Percentiles rank a stretch among this genome's conserved stretches.
Conservation (phyloP, 306 rosid species). For the Neltuma alba region DNA sequence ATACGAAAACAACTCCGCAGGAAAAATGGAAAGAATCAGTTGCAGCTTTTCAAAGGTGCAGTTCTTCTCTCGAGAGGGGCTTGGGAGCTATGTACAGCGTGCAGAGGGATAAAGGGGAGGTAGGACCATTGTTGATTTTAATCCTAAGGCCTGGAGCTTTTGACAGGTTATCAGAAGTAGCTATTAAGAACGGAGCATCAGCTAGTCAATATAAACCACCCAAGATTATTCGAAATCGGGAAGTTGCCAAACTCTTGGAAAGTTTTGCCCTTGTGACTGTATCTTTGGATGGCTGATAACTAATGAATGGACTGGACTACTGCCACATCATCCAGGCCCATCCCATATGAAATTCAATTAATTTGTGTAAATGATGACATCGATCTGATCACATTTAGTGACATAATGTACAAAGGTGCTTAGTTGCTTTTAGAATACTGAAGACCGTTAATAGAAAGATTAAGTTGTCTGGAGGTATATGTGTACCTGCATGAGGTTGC, state of each 20-base stretch:
- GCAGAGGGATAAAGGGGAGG: slow-evolving; percentile 49
- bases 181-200: slow-evolving; percentile 58
- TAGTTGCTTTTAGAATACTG: slow-evolving; percentile 2
- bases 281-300: slow-evolving; percentile 29
- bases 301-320: slow-evolving; percentile 7
- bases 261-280: slow-evolving; percentile 33
- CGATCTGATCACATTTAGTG: slow-evolving; percentile 14
- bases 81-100: slow-evolving; percentile 66
- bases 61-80: slow-evolving; percentile 50
- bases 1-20: slow-evolving; percentile 32
- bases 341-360: neutral
- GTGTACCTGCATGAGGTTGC: neutral
- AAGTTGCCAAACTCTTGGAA: slow-evolving; percentile 47
- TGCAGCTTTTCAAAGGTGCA: slow-evolving; percentile 39
- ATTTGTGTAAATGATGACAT: neutral
- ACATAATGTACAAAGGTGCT: neutral
- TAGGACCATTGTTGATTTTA: slow-evolving; percentile 44
- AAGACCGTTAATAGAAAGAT: slow-evolving; percentile 13
- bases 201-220: slow-evolving; percentile 74
- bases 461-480: neutral
- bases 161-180: slow-evolving; percentile 46
- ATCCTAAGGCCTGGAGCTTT: slow-evolving; percentile 56
- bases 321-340: neutral
- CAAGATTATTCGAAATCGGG: slow-evolving; percentile 59
- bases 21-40: slow-evolving; percentile 42